Base-by-base conservation (phyloP, 1,139 yeast species). In the Scheffersomyces stambukii region DNA sequence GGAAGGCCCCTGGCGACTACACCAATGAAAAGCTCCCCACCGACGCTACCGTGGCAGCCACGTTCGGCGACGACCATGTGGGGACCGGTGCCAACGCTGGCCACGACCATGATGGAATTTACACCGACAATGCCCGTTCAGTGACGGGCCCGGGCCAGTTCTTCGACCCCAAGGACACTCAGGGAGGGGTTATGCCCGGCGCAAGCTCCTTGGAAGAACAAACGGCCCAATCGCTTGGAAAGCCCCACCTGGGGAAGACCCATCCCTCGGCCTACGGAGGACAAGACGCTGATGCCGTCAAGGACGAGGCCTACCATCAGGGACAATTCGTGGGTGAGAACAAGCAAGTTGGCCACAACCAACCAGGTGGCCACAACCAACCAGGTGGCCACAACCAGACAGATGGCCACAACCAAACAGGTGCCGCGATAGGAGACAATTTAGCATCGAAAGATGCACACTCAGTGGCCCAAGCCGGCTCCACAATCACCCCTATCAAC, bases 141-240 rank as follows among this genome's bases (percentile, higher is more conserved):
- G 40, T 36, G 8, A 36, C 46, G 23, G 70, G 68, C 13, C 37
- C 49, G 5, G 69, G 70, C 4, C 43, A 43, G 27, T 62, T 47
- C 36, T 63, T 49, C 34, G 57, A 60, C 32, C 67, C 69, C 7
- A 52, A 41, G 37, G 66, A 60, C 37, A 57, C 66, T 20, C 39
- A 36, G 23, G 39, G 39, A 22, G 39, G 39, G 17, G 27, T 33
- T 16, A 16, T 63, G 57, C 31, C 64, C 18, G 18, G 8, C 18
- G 8, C 18, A 8, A 16, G 8, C 18, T 16, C 18, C 8, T n/a
- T n/a, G n/a, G n/a, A n/a, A n/a, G n/a, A n/a, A n/a, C n/a, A n/a
- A n/a, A n/a, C n/a, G n/a, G n/a, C n/a, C n/a, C n/a, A n/a, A n/a
- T n/a, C n/a, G n/a, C n/a, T n/a, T n/a, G n/a, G n/a, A n/a, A n/a